A percentile compares a stretch with the other conserved stretches of the same genome.
Conservation (phyloP, 2,329 filamentous ascomycete species). For the Pseudogymnoascus sp. region DNA sequence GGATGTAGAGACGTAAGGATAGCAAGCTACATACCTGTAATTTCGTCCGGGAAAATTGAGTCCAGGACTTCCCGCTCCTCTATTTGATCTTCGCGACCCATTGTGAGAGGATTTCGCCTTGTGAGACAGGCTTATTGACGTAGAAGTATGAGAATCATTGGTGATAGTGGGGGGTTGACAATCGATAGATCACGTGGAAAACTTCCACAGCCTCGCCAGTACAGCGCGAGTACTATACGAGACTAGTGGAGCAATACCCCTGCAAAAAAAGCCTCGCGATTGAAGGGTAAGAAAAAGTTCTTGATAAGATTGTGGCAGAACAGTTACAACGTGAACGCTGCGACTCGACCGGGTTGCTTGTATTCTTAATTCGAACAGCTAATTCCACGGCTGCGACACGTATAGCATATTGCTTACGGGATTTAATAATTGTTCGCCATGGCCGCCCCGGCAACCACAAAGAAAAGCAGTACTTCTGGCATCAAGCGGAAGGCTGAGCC, state of each 20-base stretch:
- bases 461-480: slow-evolving; percentile 38
- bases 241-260: slow-evolving; percentile 3
- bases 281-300: slow-evolving; percentile 10
- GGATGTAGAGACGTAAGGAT: slow-evolving; percentile 1
- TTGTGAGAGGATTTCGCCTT: slow-evolving; percentile 27
- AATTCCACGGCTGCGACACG: neutral
- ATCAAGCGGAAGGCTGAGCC: slow-evolving; percentile 50
- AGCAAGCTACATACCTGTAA: slow-evolving; percentile 56
- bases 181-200: slow-evolving; percentile 2
- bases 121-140: slow-evolving; percentile 8
- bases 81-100: slow-evolving; percentile 77
- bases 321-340: slow-evolving; percentile 7
- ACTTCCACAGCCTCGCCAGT: slow-evolving; percentile 4
- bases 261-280: slow-evolving; percentile 10
- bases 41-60: slow-evolving; percentile 97
- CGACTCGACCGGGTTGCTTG: neutral
- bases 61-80: slow-evolving; percentile 97
- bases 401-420: neutral
- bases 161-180: slow-evolving; percentile 8
- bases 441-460: slow-evolving; percentile 26
- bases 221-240: neutral
- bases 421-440: neutral
- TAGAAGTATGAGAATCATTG: slow-evolving; percentile 7
- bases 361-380: slow-evolving; percentile 1
- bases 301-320: slow-evolving; percentile 11